These are phyloP conservation scores for Diaporthe vexans DNA, from an alignment of 2,329 filamentous ascomycete species.

Conservation along the genomic window DNA sequence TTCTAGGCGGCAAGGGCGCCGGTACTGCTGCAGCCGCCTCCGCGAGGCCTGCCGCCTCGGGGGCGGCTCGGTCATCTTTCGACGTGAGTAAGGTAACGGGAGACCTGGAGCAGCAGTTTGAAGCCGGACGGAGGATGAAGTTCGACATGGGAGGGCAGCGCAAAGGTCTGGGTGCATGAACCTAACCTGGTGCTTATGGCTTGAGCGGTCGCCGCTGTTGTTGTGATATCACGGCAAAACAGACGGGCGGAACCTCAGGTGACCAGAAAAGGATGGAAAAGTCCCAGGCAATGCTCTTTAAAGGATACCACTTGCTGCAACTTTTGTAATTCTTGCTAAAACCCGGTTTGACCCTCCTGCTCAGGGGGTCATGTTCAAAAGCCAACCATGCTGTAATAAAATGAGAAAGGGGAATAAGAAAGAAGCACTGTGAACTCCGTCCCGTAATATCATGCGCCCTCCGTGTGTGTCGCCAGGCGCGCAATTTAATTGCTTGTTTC, in stretches of 20 bases:
- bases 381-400: slow-evolving; percentile 36
- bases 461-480: slow-evolving; percentile 17
- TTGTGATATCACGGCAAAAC: background rate
- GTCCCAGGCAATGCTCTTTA: slow-evolving; percentile 3
- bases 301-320: slow-evolving; percentile 35
- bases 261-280: background rate
- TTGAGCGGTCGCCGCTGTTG: background rate
- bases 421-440: slow-evolving; percentile 35
- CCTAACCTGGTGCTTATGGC: background rate
- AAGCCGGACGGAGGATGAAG: slow-evolving; percentile 69
- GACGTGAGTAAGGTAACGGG: slow-evolving; percentile 59
- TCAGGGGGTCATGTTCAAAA: background rate
- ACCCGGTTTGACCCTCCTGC: background rate
- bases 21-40: slow-evolving; percentile 46
- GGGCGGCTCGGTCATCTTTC: slow-evolving; percentile 49
- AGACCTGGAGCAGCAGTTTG: slow-evolving; percentile 70
- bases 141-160: slow-evolving; percentile 63
- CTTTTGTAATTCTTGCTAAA: slow-evolving; percentile 25
- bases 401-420: slow-evolving; percentile 22
- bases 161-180: slow-evolving; percentile 66
- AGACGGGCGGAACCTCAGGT: background rate
- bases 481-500: slow-evolving; percentile 1
- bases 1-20: slow-evolving; percentile 67
- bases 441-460: slow-evolving; percentile 35
- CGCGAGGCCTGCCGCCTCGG: slow-evolving; percentile 25